Base-by-base conservation (phyloP, 306 rosid genomes). In the Corylus heterophylla region DNA sequence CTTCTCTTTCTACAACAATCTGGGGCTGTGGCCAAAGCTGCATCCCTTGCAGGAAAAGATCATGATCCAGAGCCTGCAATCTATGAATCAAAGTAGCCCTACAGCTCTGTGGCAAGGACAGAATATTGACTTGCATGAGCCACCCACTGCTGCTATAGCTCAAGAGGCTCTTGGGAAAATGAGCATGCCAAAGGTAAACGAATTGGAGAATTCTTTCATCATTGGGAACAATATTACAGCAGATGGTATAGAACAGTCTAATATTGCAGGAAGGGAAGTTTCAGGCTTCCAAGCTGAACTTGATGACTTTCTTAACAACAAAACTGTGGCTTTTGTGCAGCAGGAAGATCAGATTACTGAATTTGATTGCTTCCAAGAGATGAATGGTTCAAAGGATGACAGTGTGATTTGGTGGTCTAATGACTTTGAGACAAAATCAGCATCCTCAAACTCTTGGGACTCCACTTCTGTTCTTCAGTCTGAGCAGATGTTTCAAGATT, bases 11-110 rank as follows among this genome's bases (percentile, higher is more conserved):
- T 86, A 83, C 85, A 86, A 78, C 51, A 88, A 88, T 73, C 88
- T 90, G 80, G 76, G 91, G 5, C 78, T 87, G 12, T 96, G 98
- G 99, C 98, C 99, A 8, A 96, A 91, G 89, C 77, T 89, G 78
- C 99, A 89, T 62, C 96, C 97, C 50, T 78, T 82, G 54, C 98
- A 93, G 67, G 92, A 90, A 83, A 95, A 95, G 64, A 74, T 88
- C 79, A 79, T 88, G 81, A 79, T 89, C 74, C 95, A 87, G 13
- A 82, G 54, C 75, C 80, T 88, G 37, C 92, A 87, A 79, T 78
- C 90, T 73, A 74, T 86, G 62, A 85, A 78, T 56, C 70, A 72
- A n/a, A 64, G 51, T 75, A 64, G 51, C 74, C 64, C 83, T 27
- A 77, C 76, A 78, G 85, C 86, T 78, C 5, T 81, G 78, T 75